Evolutionary conservation across 1,139 yeast species (phyloP).

Genomic region (Torulaspora pretoriensis): DNA sequence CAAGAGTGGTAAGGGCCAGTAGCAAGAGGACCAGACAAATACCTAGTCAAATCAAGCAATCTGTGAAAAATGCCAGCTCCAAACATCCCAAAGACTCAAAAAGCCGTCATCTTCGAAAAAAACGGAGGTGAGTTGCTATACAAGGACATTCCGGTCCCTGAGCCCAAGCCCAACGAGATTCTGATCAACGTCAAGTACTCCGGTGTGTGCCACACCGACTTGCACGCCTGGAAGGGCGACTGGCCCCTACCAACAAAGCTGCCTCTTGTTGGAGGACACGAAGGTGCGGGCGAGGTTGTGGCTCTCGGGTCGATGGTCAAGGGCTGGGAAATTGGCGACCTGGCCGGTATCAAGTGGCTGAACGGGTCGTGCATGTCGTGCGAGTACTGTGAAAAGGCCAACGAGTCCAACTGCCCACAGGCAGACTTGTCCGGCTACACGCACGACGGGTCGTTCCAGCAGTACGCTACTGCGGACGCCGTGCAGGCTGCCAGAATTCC

Average conservation of each 20-base stretch:
- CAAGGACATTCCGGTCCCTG: conserved; percentile 55
- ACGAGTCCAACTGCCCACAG: conserved; percentile 54
- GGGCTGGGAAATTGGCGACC: conserved; percentile 58
- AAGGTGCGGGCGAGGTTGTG: conserved; percentile 64
- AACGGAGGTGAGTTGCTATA: conserved; percentile 46
- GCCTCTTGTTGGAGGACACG: conserved; percentile 65
- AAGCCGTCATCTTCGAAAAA: conserved; percentile 46
- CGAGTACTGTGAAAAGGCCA: conserved; percentile 52
- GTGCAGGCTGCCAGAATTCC: conserved; percentile 62
- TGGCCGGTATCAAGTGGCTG: conserved; percentile 63
- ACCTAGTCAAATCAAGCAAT: not conserved
- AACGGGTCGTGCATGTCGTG: conserved; percentile 59
- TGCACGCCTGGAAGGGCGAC: conserved; percentile 66
- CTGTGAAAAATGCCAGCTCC: no score
- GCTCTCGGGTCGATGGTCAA: conserved; percentile 54
- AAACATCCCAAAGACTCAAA: conserved; percentile 42
- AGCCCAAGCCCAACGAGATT: conserved; percentile 53
- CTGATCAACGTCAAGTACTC: conserved; percentile 57
- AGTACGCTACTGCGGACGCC: conserved; percentile 64
- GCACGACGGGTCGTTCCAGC: conserved; percentile 65
- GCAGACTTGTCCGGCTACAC: conserved; percentile 65
- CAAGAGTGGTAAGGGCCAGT: not conserved
- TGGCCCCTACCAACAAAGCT: conserved; percentile 57
- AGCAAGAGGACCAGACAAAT: not conserved
- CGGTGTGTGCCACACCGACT: conserved; percentile 63